phyloP scores from a whole-genome alignment of 2,329 filamentous ascomycete species.

The Phialophora verrucosa region DNA sequence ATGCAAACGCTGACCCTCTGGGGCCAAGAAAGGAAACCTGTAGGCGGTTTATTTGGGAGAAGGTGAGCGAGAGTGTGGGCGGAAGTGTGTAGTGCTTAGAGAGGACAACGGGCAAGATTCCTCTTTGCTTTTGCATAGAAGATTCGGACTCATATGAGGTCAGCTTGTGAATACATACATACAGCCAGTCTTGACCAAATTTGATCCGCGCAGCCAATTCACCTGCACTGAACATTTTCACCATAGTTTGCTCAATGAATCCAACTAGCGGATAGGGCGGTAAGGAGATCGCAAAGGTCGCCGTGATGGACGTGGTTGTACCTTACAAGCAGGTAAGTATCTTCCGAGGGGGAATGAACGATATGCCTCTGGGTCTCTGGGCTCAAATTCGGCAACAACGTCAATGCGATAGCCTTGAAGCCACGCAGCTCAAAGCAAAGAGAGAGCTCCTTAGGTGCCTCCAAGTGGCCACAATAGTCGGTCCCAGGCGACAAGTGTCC shows the following conservation, averaged over 20 bases:
- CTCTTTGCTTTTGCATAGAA: not conserved
- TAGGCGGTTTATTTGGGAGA: not conserved
- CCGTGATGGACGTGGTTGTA: not conserved
- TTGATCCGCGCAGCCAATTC: not conserved
- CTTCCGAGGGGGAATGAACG: not conserved
- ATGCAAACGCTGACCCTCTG: not conserved
- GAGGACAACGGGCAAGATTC: not conserved
- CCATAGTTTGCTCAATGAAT: not conserved
- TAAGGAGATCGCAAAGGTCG: not conserved
- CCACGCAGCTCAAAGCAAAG: not conserved
- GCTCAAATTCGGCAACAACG: not conserved
- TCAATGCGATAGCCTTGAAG: not conserved
- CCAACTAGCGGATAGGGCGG: too few species aligned
- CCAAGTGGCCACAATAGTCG: not conserved
- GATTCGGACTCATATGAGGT: not conserved
- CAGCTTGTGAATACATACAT: conserved; percentile 1
- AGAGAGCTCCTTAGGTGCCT: not conserved
- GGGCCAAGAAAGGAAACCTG: not conserved
- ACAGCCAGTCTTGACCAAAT: not conserved
- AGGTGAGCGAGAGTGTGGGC: not conserved
- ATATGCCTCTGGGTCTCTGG: not conserved
- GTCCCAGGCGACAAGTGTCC: not conserved
- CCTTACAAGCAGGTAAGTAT: not conserved
- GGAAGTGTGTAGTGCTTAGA: not conserved
- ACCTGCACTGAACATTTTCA: not conserved